Conservation (phyloP, 345 rosid genomes). For the Hirschfeldia incana region DNA sequence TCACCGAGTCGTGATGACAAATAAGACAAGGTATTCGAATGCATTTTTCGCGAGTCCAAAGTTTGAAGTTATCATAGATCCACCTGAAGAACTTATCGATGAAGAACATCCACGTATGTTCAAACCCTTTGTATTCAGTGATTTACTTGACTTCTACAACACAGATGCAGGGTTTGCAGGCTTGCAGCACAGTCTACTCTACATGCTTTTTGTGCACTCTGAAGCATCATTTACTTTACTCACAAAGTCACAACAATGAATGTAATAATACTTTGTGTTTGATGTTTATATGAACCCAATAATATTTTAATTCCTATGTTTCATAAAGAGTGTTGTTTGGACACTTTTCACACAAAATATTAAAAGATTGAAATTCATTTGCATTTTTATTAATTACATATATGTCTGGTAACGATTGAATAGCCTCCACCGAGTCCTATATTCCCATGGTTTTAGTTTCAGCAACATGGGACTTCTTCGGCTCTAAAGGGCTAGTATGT, state of each 20-base stretch:
- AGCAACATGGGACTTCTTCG: conserved; percentile 44
- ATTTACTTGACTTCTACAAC: neutral
- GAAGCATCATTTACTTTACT: neutral
- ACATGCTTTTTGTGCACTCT: neutral
- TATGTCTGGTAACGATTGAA: conserved; percentile 73
- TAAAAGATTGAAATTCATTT: too few relatives aligned
- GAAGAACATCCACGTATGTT: conserved; percentile 55
- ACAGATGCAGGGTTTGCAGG: neutral
- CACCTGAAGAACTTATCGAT: conserved; percentile 54
- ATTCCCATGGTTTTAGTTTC: conserved; percentile 46
- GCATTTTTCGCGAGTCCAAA: conserved; percentile 57
- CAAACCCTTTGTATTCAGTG: conserved; percentile 49
- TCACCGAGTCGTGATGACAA: conserved; percentile 66
- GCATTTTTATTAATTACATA: too few relatives aligned
- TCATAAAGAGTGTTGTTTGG: too few relatives aligned
- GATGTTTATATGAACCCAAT: too few relatives aligned
- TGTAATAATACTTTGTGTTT: neutral
- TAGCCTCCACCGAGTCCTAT: conserved; percentile 59
- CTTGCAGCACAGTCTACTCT: neutral
- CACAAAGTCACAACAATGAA: neutral
- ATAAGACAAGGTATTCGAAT: conserved; percentile 51
- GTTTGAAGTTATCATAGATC: conserved; percentile 39
- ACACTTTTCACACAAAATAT: too few relatives aligned
- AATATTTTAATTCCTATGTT: too few relatives aligned
- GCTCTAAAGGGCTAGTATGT: conserved; percentile 25